Evolutionary conservation across 495 filamentous ascomycete species (phyloP), one percentile per base, ranked within the genome.

Genomic region (Talaromyces adpressus): DNA sequence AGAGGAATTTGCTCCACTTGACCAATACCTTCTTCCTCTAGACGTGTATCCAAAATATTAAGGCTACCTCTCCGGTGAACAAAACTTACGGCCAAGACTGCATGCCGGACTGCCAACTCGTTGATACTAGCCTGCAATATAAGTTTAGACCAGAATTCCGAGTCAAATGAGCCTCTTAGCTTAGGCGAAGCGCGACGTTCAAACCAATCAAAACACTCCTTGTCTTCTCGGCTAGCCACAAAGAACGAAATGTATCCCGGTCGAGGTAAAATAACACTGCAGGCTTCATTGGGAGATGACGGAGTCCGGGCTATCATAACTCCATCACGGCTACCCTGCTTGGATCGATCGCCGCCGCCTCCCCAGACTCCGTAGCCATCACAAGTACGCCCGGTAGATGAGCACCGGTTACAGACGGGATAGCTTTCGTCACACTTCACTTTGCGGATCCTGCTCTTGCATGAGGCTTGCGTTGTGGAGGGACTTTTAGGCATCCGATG

Each of bases 381-480:
- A 66, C 81, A 84, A 34, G 68, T 72, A 12, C 81, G 74, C 6
- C 79, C 79, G 1, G 78, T 81, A 41, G 64, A 67, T 25, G 80
- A 70, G 65, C 86, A 89, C 63, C 82, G 80, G 32, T 70, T 70
- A 65, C 85, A 89, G 11, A 73, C 66, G 6, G 86, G 85, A 54
- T 81, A 83, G 62, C 67, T 73, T 72, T 88, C 85, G 73, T 85
- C 85, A 75, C 85, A 88, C 72, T 88, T 88, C 47, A 88, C 84
- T 65, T 83, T 80, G 62, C 85, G 73, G 22, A 71, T 67, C 63
- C 79, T 82, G 30, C 11, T 58, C 36, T 58, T 20, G 36, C 34
- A 30, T n/a, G 7, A 64, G 34, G 59, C 25, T 39, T 23, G 47
- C 41, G 32, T 29, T 66, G 66, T 20, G 45, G n/a, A 49, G n/a